phyloP scores from a whole-genome alignment of 176 grass and related monocot species.

The Stipa capillata region DNA sequence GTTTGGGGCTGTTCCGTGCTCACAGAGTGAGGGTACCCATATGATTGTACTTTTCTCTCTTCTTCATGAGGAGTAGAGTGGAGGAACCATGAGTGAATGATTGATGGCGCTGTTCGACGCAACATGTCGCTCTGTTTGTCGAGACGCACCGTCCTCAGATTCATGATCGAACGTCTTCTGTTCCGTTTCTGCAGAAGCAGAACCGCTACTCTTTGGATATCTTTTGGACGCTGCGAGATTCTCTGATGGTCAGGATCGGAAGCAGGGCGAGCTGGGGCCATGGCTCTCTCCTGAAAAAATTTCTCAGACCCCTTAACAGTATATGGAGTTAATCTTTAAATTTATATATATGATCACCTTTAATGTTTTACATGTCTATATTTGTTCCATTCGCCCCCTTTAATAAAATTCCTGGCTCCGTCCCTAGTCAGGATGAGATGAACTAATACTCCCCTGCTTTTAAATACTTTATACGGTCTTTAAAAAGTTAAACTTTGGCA shows the following conservation, averaged over 20 bases:
- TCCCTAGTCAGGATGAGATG: too few relatives aligned
- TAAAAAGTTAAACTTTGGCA: too few relatives aligned
- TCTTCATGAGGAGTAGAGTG: neutral
- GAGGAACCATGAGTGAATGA: conserved; percentile 21
- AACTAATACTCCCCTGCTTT: too few relatives aligned
- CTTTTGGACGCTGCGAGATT: neutral
- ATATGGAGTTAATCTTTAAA: too few relatives aligned
- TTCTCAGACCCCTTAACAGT: too few relatives aligned
- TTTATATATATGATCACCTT: too few relatives aligned
- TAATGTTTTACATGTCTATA: too few relatives aligned
- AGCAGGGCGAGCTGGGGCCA: too few relatives aligned
- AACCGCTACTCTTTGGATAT: neutral
- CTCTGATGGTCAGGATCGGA: neutral
- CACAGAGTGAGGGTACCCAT: neutral
- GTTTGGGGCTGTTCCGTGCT: conserved; percentile 9
- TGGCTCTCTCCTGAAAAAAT: too few relatives aligned
- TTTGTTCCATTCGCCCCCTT: too few relatives aligned
- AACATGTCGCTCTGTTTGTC: conserved; percentile 11
- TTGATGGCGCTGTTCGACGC: conserved; percentile 6
- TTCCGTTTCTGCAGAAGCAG: neutral
- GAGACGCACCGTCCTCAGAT: conserved; percentile 16
- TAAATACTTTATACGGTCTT: too few relatives aligned
- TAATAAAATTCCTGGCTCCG: too few relatives aligned
- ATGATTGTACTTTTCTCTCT: neutral
- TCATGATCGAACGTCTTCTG: neutral